Conservation (phyloP, 2,329 filamentous ascomycete genomes). For the Aspergillus intermedius region DNA sequence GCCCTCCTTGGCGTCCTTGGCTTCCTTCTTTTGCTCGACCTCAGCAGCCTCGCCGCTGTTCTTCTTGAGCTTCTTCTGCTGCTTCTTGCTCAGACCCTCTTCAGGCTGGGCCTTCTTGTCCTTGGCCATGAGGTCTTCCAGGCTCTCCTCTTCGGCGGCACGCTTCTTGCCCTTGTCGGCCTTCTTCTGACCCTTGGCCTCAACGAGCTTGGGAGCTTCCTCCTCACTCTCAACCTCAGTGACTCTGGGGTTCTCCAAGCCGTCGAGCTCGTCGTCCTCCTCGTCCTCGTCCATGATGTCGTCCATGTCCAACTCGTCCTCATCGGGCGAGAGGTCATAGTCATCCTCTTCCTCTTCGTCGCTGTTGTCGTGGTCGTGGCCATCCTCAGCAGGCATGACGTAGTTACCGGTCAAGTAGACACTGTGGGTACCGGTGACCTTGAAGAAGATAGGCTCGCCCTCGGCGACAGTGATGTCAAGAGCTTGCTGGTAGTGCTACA, state of each 20-base stretch:
- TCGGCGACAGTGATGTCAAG: conserved; percentile 88
- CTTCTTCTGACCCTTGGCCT: conserved; percentile 21
- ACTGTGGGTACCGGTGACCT: conserved; percentile 80
- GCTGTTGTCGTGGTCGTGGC: conserved; percentile 34
- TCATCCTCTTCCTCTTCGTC: conserved; percentile 61
- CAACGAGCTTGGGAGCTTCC: conserved; percentile 49
- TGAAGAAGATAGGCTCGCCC: conserved; percentile 86
- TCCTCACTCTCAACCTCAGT: conserved; percentile 77
- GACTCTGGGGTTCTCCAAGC: conserved; percentile 70
- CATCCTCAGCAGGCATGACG: conserved; percentile 62
- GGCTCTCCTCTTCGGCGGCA: conserved; percentile 61
- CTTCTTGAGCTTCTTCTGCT: conserved; percentile 97
- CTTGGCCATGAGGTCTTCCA: conserved; percentile 83
- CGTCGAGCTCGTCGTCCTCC: conserved; percentile 71
- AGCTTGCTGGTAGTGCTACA: conserved; percentile 85
- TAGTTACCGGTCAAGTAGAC: conserved; percentile 96
- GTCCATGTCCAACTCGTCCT: conserved; percentile 63
- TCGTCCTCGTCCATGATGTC: conserved; percentile 50
- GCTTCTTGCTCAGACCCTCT: conserved; percentile 84
- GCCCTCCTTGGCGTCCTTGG: conserved; percentile 47
- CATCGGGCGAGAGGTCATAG: conserved; percentile 74
- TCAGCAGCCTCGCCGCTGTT: conserved; percentile 84
- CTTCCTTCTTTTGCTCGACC: conserved; percentile 51
- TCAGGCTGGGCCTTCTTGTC: conserved; percentile 54
- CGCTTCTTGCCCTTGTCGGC: conserved; percentile 86